Base-by-base conservation (phyloP, 495 filamentous ascomycete species). In the Clavariopsis aquatica region DNA sequence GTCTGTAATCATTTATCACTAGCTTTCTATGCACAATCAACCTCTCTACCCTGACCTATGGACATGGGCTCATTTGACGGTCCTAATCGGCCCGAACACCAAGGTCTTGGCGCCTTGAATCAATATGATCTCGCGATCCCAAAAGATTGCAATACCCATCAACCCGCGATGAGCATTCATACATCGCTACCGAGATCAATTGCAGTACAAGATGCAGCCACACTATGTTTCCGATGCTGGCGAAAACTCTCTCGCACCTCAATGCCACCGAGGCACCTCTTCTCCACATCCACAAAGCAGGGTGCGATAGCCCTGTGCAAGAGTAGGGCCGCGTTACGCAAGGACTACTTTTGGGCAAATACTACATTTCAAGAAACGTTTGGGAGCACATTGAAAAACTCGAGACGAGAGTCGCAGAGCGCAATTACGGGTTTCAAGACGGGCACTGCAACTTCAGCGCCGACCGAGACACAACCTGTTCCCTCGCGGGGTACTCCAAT, bases 281-380 rank as follows among this genome's bases (percentile, higher is more conserved):
- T 71, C 36, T 63, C 66, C 13, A 69, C 52, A 13, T 31, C 69
- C 15, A 13, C 41, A 17, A 24, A 57, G 31, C 52, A 70, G 1
- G 64, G 57, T n/a, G 68, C 54, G 20, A 52, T 64, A 38, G 57
- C 63, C 4, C 45, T 58, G 17, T 51, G 66, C 3, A 66, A 60
- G 41, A 57, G 54, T 12, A 57, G 63, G 55, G 64, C 49, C 26
- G n/a, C 59, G 12, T 70, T 73, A 47, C 60, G 34, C 46, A 69
- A 64, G 46, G 69, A 72, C 24, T 73, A 73, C 58, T 73, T 73
- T 52, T 72, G 65, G 69, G 59, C 62, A 49, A 73, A 73, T 58
- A 13, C 47, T 24, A 45, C 54, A 22, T 36, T 70, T 10, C 58
- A 68, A 34, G 63, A 71, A 15, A 22, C 60, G 13, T 45, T 71